Base-by-base conservation (phyloP, 2,329 filamentous ascomycete genomes). In the Pseudophaeomoniella oleicola region DNA sequence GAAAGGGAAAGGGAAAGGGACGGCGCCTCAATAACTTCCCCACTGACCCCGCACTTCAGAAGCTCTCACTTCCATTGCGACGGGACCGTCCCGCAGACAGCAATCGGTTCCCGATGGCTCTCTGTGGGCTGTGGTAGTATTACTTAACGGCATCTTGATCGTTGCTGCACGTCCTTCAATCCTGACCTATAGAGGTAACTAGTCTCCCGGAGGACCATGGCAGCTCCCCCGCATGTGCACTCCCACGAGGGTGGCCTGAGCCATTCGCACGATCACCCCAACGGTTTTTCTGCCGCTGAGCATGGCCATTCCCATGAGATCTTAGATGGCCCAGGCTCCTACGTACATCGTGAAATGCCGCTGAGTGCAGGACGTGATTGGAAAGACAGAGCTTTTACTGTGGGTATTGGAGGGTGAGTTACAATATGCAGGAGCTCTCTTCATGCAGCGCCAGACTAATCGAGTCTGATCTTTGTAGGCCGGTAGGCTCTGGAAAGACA, bases 291-390 rank as follows among this genome's bases (percentile, higher is more conserved):
- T 42, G 70, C 68, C 37, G 68, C 67, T 30, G 81, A 88, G 53
- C 90, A 96, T 58, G 90, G 90, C 50, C 90, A 98, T 65, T 83
- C 80, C 2, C 90, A 96, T 58, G 90, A 96, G 67, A 86, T 96
- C 51, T 80, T 94, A 47, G 80, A 90, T 52, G 88, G 88, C 0
- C 90, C 90, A 0, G 90, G 90, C 32, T 93, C 85, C 53, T 96
- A 81, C 56, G 60, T 90, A 19, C 79, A 80, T 35, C 78, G 90
- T 12, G 90, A 96, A 63, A 87, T 93, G 83, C 90, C 88, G 43
- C 81, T 96, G 39, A 74, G 86, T 44, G 82, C 94, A 47, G 86
- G 86, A 9, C 72, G 88, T 37, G 71, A 87, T 54, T 98, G 87
- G 83, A 71, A 71, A 17, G 83, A 93, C 45, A 72, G 90, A 39